Base-by-base conservation (phyloP, 2,329 filamentous ascomycete genomes). In the Fusarium guadeloupense region DNA sequence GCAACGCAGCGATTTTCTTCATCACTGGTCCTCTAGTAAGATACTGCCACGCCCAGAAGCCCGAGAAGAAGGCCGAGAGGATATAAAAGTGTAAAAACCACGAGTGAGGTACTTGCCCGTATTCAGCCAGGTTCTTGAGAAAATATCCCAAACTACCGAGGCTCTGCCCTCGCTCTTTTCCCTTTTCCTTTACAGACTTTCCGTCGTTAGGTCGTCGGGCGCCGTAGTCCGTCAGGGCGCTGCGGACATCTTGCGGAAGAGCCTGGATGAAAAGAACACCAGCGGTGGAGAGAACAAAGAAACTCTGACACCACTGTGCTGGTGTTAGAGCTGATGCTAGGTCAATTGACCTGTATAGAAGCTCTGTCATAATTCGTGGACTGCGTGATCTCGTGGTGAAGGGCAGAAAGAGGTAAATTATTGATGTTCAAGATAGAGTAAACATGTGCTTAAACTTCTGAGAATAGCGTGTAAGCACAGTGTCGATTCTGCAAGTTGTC, bases 11-110 rank as follows among this genome's bases (percentile, higher is more conserved):
- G 75, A 87, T 70, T 14, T 73, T 70, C 23, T 74, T 73, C 72
- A 92, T 83, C 16, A 84, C 66, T 1, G 70, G 59, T 2, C 90
- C 90, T 56, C 78, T 74, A 21, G 70, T 76, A 20, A 84, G 62
- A 48, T 90, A 83, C 74, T 93, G 89, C 64, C 77, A 75, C 0
- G 82, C 84, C 92, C 93, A 97, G 73, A 93, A 90, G 5, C 86
- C 69, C 1, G 91, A 93, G 55, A 85, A 87, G 3, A 79, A 71
- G 5, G 93, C 77, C 4, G 91, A 94, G 30, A 87, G 74, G 47
- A 90, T 71, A 74, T 99, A 98, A 77, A 97, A 98, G 68, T 95
- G 90, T 37, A 83, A 84, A 75, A 98, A 98, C 88, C 91, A 98
- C 59, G 84, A 84, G 77, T 98, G 95, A 19, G 94, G 93, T 30